Evolutionary conservation across 495 filamentous ascomycete species (phyloP).

Genomic region (Neurospora sp.): DNA sequence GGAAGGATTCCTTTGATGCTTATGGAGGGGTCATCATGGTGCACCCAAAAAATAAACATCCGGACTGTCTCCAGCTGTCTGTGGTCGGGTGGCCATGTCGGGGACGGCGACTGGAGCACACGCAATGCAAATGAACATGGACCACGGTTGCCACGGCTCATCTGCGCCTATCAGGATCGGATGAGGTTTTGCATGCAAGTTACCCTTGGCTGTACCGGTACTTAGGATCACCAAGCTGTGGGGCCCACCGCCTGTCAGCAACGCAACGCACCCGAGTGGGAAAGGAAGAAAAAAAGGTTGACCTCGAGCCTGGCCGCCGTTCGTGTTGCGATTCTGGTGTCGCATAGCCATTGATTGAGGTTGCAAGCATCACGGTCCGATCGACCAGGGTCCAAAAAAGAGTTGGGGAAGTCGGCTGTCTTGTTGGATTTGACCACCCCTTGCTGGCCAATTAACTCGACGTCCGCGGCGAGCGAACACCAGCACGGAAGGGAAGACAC

Average conservation of each 20-base stretch:
- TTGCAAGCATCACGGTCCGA: slow-evolving; percentile 2
- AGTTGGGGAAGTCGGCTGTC: slow-evolving; percentile 23
- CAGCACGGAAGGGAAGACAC: background rate
- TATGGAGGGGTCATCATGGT: background rate
- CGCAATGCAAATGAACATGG: background rate
- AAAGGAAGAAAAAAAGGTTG: background rate
- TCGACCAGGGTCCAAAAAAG: slow-evolving; percentile 25
- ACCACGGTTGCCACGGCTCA: background rate
- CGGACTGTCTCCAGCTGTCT: background rate
- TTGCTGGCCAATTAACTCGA: slow-evolving; percentile 15
- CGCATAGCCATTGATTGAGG: background rate
- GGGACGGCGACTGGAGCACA: background rate
- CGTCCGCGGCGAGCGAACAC: background rate
- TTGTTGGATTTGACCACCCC: slow-evolving; percentile 26
- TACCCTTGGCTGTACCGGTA: slow-evolving; percentile 19
- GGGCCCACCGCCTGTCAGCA: slow-evolving; percentile 14
- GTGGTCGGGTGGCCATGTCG: background rate
- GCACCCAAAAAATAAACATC: background rate
- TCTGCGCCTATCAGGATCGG: slow-evolving; percentile 2
- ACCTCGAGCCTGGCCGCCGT: background rate
- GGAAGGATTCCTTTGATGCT: background rate
- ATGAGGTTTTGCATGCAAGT: slow-evolving; percentile 6
- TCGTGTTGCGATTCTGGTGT: background rate
- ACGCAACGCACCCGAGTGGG: background rate
- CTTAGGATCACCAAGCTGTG: slow-evolving; percentile 10